Conservation (phyloP, 2,329 filamentous ascomycete genomes). For the Fusarium camptoceras region DNA sequence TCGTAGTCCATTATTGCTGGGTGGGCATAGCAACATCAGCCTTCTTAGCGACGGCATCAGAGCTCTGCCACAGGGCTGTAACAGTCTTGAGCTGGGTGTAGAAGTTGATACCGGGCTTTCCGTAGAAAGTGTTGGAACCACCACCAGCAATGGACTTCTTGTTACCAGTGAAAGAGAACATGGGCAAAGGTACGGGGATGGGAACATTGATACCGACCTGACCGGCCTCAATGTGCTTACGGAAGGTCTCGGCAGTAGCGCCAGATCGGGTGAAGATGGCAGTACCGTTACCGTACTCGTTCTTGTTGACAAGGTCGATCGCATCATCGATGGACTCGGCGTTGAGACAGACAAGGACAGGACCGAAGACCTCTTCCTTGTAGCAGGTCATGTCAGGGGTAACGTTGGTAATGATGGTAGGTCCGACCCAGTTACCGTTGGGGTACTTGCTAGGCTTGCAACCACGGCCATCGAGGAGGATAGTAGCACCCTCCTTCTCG, state of each 20-base stretch:
- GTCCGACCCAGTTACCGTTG: constrained; percentile 86
- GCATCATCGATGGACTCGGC: constrained; percentile 83
- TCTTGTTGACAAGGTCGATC: constrained; percentile 83
- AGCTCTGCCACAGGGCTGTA: constrained; percentile 87
- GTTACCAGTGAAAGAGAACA: constrained; percentile 80
- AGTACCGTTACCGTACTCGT: constrained; percentile 88
- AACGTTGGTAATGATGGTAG: constrained; percentile 85
- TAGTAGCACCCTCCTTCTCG: constrained; percentile 82
- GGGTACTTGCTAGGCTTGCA: constrained; percentile 82
- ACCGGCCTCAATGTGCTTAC: constrained; percentile 83
- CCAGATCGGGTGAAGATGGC: constrained; percentile 87
- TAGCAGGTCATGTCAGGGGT: constrained; percentile 87
- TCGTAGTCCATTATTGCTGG: constrained; percentile 47
- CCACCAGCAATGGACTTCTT: constrained; percentile 94
- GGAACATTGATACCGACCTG: constrained; percentile 90
- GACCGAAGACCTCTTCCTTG: constrained; percentile 86
- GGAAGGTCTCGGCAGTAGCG: constrained; percentile 81
- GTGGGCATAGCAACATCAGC: constrained; percentile 90
- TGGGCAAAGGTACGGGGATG: constrained; percentile 77
- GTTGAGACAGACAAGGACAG: constrained; percentile 84
- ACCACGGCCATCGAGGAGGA: constrained; percentile 83
- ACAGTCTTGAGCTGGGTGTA: constrained; percentile 99
- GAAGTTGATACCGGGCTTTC: constrained; percentile 90
- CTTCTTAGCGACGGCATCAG: constrained; percentile 87
- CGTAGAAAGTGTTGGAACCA: constrained; percentile 94